phyloP scores from a whole-genome alignment of 257 asterid genomes.

The Lavandula angustifolia region DNA sequence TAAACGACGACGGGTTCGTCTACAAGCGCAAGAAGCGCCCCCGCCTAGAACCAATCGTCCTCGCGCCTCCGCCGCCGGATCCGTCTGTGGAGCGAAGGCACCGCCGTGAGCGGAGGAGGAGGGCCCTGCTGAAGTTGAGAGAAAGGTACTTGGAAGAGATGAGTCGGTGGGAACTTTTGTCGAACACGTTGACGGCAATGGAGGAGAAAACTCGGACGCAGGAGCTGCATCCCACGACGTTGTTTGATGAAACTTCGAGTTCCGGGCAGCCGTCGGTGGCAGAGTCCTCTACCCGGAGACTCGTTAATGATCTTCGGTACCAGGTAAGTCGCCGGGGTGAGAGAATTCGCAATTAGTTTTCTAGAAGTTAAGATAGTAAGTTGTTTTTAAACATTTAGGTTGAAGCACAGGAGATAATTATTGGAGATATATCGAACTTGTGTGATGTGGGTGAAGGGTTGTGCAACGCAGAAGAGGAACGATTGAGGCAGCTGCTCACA shows the following conservation, averaged over 20 bases:
- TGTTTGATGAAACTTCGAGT: slow-evolving; percentile 35
- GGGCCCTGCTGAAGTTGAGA: slow-evolving; percentile 56
- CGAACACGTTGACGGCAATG: slow-evolving; percentile 59
- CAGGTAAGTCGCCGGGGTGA: slow-evolving; percentile 49
- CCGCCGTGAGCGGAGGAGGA: slow-evolving; percentile 59
- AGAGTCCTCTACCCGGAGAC: slow-evolving; percentile 34
- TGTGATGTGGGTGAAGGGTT: slow-evolving; percentile 62
- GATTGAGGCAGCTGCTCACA: slow-evolving; percentile 43
- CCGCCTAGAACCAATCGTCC: slow-evolving; percentile 39
- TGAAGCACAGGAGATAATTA: slow-evolving; percentile 64
- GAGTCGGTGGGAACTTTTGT: slow-evolving; percentile 70
- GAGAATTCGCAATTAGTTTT: slow-evolving; percentile 6
- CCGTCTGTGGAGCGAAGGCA: slow-evolving; percentile 53
- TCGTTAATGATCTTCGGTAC: slow-evolving; percentile 57
- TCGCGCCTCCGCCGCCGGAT: slow-evolving; percentile 55
- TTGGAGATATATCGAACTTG: slow-evolving; percentile 44
- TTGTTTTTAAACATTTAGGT: slow-evolving; percentile 44
- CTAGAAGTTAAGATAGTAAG: background rate
- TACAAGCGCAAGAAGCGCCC: slow-evolving; percentile 65
- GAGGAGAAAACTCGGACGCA: slow-evolving; percentile 37
- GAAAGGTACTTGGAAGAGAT: slow-evolving; percentile 54
- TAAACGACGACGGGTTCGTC: slow-evolving; percentile 68
- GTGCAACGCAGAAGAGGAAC: slow-evolving; percentile 59
- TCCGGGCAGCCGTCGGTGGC: slow-evolving; percentile 37
- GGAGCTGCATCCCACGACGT: slow-evolving; percentile 35